phyloP scores from a whole-genome alignment of 73 alveolate species.

The Paramecium caudatum region DNA sequence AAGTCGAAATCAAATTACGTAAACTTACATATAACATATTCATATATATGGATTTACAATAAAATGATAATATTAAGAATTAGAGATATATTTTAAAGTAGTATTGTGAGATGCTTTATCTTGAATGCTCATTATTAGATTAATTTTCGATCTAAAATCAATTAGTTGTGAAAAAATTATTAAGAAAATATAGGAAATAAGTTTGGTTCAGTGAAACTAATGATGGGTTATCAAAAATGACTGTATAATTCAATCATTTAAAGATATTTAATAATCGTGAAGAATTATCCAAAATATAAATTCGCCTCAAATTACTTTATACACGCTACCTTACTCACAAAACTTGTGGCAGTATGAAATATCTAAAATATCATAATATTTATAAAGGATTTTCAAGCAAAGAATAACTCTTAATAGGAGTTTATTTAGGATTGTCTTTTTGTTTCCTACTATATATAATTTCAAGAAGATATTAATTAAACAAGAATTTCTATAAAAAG shows the following conservation, averaged over 20 bases:
- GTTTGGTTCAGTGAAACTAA: background rate
- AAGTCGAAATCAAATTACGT: conserved; percentile 27
- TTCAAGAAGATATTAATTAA: conserved; percentile 22
- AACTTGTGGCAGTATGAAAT: background rate
- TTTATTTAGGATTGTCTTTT: conserved; percentile 36
- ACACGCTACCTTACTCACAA: background rate
- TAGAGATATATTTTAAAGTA: background rate
- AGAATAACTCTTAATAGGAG: background rate
- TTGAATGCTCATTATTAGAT: conserved; percentile 46
- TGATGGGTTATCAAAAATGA: background rate
- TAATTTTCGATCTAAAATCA: background rate
- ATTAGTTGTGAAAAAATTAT: background rate
- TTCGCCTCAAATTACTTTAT: background rate
- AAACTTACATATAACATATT: conserved; percentile 25
- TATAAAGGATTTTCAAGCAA: conserved; percentile 27
- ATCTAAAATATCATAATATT: conserved; percentile 16
- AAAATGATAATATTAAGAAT: background rate
- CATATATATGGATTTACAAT: background rate
- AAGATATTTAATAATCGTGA: conserved; percentile 8
- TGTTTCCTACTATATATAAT: conserved; percentile 16
- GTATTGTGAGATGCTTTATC: background rate
- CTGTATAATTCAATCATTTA: background rate
- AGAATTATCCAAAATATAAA: background rate
- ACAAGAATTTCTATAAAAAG: background rate
- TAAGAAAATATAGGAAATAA: conserved; percentile 4